Evolutionary conservation across 495 filamentous ascomycete species (phyloP).

Genomic region (Penicillium coprophilum): DNA sequence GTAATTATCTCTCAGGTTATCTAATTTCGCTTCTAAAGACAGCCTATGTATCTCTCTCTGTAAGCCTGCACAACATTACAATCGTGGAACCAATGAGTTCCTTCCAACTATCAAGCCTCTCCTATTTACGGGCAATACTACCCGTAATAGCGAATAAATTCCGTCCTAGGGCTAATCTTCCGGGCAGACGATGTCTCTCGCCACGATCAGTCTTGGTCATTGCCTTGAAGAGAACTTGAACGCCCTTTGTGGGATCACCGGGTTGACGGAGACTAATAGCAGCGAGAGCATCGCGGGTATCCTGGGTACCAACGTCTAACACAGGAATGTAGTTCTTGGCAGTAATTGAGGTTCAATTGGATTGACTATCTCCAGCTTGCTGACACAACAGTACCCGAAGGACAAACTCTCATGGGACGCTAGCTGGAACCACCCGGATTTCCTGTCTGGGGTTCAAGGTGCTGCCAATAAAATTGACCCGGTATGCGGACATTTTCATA

Average conservation of each 20-base stretch:
- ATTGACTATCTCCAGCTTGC: too few relatives aligned
- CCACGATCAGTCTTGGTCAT: slow-evolving; percentile 40
- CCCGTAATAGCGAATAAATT: background rate
- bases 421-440: too few relatives aligned
- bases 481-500: too few relatives aligned
- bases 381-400: too few relatives aligned
- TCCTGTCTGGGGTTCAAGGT: too few relatives aligned
- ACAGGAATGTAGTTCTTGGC: background rate
- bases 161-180: slow-evolving; percentile 41
- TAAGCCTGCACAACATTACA: background rate
- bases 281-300: background rate
- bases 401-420: too few relatives aligned
- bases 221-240: slow-evolving; percentile 48
- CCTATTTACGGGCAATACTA: background rate
- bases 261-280: slow-evolving; percentile 11
- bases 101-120: background rate
- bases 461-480: too few relatives aligned
- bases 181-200: slow-evolving; percentile 39
- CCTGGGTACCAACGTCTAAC: background rate
- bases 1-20: too few relatives aligned
- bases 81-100: background rate
- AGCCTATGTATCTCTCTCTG: too few relatives aligned
- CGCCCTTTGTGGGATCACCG: slow-evolving; percentile 51
- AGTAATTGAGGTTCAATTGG: too few relatives aligned
- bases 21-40: too few relatives aligned